phyloP scores from a whole-genome alignment of 2,329 filamentous ascomycete genomes.

The Fusarium annulatum region DNA sequence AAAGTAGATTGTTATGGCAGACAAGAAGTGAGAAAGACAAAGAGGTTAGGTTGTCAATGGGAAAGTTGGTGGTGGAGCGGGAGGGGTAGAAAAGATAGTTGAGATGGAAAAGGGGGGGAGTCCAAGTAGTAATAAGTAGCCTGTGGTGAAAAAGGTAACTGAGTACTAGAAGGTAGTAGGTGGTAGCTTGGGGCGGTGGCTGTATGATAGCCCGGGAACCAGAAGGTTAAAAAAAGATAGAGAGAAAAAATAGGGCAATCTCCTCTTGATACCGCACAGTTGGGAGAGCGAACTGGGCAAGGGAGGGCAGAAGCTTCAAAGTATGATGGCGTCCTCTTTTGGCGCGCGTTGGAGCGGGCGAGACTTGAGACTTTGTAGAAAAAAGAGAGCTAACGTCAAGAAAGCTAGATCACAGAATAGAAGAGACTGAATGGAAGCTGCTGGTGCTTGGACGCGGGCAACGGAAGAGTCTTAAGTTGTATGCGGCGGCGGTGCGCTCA shows the following conservation, averaged over 20 bases:
- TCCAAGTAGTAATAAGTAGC: conserved; percentile 44
- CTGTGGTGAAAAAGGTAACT: background rate
- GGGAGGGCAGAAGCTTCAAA: conserved; percentile 29
- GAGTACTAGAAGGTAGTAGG: background rate
- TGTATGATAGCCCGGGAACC: conserved; percentile 17
- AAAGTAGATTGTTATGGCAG: conserved; percentile 29
- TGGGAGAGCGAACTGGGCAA: conserved; percentile 21
- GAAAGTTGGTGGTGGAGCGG: conserved; percentile 44
- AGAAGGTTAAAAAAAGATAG: conserved; percentile 33
- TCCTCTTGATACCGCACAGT: conserved; percentile 1
- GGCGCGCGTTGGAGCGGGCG: conserved; percentile 31
- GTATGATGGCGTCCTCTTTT: conserved; percentile 35
- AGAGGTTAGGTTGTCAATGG: conserved; percentile 43
- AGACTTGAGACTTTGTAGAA: conserved; percentile 36
- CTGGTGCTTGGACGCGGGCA: conserved; percentile 18
- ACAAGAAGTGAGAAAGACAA: conserved; percentile 31
- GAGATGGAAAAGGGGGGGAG: conserved; percentile 41
- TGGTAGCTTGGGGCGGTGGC: conserved; percentile 8
- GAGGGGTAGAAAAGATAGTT: conserved; percentile 43
- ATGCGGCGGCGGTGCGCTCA: conserved; percentile 28
- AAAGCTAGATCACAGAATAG: conserved; percentile 33
- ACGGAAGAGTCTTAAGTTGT: conserved; percentile 33
- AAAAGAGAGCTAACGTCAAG: conserved; percentile 36
- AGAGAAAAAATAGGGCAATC: conserved; percentile 39
- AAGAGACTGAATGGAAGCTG: conserved; percentile 15